Evolutionary conservation across 306 rosid genomes (phyloP).

Genomic region (Trifolium dubium): DNA sequence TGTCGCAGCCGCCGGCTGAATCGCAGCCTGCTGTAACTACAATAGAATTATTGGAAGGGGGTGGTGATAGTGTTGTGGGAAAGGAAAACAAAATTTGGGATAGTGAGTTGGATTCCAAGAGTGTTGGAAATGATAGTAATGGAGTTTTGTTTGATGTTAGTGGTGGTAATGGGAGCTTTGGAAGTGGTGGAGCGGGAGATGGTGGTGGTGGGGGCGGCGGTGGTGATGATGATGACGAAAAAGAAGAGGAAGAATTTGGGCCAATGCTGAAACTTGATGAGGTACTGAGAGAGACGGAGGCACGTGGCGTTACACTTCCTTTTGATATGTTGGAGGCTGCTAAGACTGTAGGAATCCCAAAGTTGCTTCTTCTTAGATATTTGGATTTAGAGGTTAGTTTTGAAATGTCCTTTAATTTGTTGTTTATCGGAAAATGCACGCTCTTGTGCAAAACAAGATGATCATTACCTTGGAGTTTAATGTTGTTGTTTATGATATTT

Average conservation of each 20-base stretch:
- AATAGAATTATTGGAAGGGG: constrained; percentile 44
- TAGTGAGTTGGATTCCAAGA: constrained; percentile 40
- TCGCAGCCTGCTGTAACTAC: constrained; percentile 51
- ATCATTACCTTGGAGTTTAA: constrained; percentile 15
- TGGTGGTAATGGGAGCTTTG: constrained; percentile 53
- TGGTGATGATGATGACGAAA: constrained; percentile 42
- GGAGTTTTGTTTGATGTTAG: constrained; percentile 43
- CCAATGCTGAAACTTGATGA: constrained; percentile 72
- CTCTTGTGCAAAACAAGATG: constrained; percentile 20
- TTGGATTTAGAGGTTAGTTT: constrained; percentile 73
- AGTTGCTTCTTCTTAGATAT: constrained; percentile 72
- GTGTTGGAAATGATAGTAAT: constrained; percentile 38
- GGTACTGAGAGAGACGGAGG: constrained; percentile 76
- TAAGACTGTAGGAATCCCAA: constrained; percentile 71
- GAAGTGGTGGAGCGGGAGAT: constrained; percentile 48
- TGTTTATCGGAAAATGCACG: neutral
- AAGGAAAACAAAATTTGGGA: constrained; percentile 46
- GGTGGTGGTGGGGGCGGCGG: constrained; percentile 53
- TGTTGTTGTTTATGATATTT: constrained; percentile 31
- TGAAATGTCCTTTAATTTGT: neutral
- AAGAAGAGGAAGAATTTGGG: constrained; percentile 81
- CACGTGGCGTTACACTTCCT: constrained; percentile 75
- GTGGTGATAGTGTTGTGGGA: constrained; percentile 39
- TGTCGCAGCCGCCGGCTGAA: constrained; percentile 54
- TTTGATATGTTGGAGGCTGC: constrained; percentile 88